Evolutionary conservation across 2,329 filamentous ascomycete species (phyloP).

Genomic region (Colletotrichum sublineola): DNA sequence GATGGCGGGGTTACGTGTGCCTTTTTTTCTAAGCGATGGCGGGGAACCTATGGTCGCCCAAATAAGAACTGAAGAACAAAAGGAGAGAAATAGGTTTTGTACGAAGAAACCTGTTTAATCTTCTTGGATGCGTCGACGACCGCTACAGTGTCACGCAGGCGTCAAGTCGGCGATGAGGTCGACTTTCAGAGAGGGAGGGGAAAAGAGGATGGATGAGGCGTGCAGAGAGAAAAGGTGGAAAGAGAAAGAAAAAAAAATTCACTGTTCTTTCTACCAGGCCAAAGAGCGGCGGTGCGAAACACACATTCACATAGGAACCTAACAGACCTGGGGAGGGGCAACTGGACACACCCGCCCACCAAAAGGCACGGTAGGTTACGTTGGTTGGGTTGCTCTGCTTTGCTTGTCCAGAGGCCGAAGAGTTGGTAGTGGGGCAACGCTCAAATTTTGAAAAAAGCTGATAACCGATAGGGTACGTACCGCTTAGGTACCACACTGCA

Average conservation of each 20-base stretch:
- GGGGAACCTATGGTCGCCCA: constrained; percentile 38
- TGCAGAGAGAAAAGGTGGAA: constrained; percentile 29
- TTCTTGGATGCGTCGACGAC: constrained; percentile 26
- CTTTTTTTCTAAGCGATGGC: constrained; percentile 40
- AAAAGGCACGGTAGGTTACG: constrained; percentile 1
- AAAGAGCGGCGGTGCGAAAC: constrained; percentile 41
- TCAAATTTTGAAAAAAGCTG: constrained; percentile 41
- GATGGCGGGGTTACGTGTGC: constrained; percentile 37
- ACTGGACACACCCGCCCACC: constrained; percentile 17
- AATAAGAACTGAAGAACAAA: constrained; percentile 6
- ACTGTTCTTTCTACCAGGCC: constrained; percentile 25
- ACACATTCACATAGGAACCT: neutral
- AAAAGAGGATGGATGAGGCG: constrained; percentile 22
- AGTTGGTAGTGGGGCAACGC: constrained; percentile 22
- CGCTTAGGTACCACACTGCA: too few relatives aligned
- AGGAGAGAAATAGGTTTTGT: constrained; percentile 6
- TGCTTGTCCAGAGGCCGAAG: neutral
- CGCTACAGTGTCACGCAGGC: constrained; percentile 31
- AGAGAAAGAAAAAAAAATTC: constrained; percentile 31
- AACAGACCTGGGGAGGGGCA: constrained; percentile 31
- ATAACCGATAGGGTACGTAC: constrained; percentile 34
- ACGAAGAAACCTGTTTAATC: constrained; percentile 6
- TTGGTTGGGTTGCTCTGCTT: neutral
- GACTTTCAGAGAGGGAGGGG: constrained; percentile 12
- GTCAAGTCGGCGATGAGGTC: constrained; percentile 40